Evolutionary conservation across 2,329 filamentous ascomycete species (phyloP), one percentile per base, ranked within the genome.

Genomic region (Neospermospora avenae): DNA sequence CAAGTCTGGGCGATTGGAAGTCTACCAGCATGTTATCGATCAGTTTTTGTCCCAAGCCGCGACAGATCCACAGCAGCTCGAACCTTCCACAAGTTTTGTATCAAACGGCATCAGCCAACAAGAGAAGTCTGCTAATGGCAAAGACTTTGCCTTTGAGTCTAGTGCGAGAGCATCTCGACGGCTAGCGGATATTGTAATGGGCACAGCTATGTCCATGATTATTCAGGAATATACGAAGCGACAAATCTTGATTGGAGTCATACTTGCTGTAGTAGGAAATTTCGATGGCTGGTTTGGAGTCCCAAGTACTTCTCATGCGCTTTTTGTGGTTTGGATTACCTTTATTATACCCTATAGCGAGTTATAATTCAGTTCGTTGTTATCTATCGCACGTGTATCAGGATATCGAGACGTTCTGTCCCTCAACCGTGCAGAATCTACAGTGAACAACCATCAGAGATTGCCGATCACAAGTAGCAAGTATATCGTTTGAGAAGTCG

Each of bases 161-260:
- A 37, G 25, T 16, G 35, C 35, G 4, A 59, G 57, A 24, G 18
- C 49, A 10, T 18, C 41, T 10, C 56, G 60, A 39, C 55, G 62
- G 39, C 52, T 64, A 20, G 49, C 31, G 45, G 62, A 61, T 34
- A n/a, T 64, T 11, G 41, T 63, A 10, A 24, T 63, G 11, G 55
- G 48, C 7, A 60, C 61, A 41, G 61, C 46, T 13, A 52, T 65
- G 31, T 61, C 60, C 35, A 65, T 63, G 58, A 41, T 65, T 20
- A 58, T 65, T 31, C 51, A 48, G n/a, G 63, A 63, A 42, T 59
- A 48, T 10, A 46, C 57, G 22, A 65, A 65, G 41, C 52, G 63
- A 5, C 55, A 56, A 18, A 35, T 57, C 25, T n/a, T 63, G 2
- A 51, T 59, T 20, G 34, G 34, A 11, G 13, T 63, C 11, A 46